These are phyloP conservation scores for Sphaerobolus stellatus DNA, from an alignment of 1,284 basidiomycete species.

Conservation along the genomic window DNA sequence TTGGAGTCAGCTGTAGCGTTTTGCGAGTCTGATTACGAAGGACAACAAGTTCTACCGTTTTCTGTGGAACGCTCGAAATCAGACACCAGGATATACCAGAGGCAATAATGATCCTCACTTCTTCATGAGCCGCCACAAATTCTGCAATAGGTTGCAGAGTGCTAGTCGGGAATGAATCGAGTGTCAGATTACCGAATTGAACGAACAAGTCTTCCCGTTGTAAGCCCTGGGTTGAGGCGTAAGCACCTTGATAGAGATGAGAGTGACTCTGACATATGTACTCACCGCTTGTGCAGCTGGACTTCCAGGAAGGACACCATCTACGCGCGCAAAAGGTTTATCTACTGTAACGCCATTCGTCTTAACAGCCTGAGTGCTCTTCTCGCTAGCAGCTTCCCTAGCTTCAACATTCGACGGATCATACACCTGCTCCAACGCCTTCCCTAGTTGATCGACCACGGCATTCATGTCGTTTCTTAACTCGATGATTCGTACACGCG, in stretches of 20 bases:
- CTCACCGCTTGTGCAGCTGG: conserved; percentile 78
- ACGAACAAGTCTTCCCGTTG: conserved; percentile 68
- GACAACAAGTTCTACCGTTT: conserved; percentile 46
- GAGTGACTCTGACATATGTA: conserved; percentile 14
- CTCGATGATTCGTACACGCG: conserved; percentile 70
- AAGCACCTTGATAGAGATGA: conserved; percentile 10
- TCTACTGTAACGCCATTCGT: not conserved
- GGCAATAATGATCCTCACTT: conserved; percentile 55
- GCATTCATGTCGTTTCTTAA: conserved; percentile 74
- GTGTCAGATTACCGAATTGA: conserved; percentile 68
- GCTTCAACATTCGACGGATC: conserved; percentile 39
- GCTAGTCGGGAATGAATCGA: conserved; percentile 41
- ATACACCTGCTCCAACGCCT: conserved; percentile 67
- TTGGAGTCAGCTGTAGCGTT: conserved; percentile 50
- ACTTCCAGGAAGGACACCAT: conserved; percentile 72
- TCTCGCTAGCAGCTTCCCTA: conserved; percentile 11
- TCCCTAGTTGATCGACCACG: conserved; percentile 66
- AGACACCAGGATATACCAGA: conserved; percentile 39
- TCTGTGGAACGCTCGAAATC: conserved; percentile 38
- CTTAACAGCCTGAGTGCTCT: not conserved
- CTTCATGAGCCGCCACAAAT: conserved; percentile 71
- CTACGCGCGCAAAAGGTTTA: conserved; percentile 73
- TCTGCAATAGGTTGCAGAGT: conserved; percentile 68
- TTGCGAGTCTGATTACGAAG: conserved; percentile 30
- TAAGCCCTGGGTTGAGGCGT: conserved; percentile 53